Conservation (phyloP, 2,329 filamentous ascomycete genomes). For the Ceratocystis huliohia region DNA sequence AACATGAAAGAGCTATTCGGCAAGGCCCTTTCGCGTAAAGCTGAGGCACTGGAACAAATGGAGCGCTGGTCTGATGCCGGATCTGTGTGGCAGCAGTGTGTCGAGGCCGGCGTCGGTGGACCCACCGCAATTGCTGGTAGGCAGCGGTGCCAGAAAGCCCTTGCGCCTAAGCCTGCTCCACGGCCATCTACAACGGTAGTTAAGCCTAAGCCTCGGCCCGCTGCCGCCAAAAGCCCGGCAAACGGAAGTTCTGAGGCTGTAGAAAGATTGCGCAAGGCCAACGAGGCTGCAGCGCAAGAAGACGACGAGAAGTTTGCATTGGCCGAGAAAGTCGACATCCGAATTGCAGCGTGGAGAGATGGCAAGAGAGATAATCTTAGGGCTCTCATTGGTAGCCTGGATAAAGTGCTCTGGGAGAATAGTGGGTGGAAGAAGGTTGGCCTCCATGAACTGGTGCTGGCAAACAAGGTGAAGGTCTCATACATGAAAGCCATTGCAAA, state of each 20-base stretch:
- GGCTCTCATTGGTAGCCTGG: slow-evolving; percentile 73
- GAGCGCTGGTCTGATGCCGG: slow-evolving; percentile 85
- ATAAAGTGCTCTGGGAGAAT: slow-evolving; percentile 79
- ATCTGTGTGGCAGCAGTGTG: slow-evolving; percentile 65
- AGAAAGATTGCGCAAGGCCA: slow-evolving; percentile 65
- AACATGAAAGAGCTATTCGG: slow-evolving; percentile 89
- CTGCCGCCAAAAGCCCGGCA: slow-evolving; percentile 22
- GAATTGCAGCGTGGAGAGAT: slow-evolving; percentile 67
- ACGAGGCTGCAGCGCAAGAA: slow-evolving; percentile 69
- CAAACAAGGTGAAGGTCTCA: slow-evolving; percentile 88
- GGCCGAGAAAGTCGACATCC: slow-evolving; percentile 70
- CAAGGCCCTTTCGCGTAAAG: slow-evolving; percentile 87
- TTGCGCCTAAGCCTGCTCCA: slow-evolving; percentile 49
- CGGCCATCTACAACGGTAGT: slow-evolving; percentile 29
- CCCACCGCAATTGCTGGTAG: slow-evolving; percentile 71
- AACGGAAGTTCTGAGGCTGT: slow-evolving; percentile 57
- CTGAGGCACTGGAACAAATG: slow-evolving; percentile 88
- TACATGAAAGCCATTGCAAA: slow-evolving; percentile 99
- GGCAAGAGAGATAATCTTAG: slow-evolving; percentile 88
- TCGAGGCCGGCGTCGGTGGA: slow-evolving; percentile 78
- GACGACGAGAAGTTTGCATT: slow-evolving; percentile 91
- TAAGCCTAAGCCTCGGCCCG: slow-evolving; percentile 23
- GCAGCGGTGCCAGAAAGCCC: slow-evolving; percentile 76
- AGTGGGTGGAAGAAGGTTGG: slow-evolving; percentile 96
- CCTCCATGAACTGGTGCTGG: slow-evolving; percentile 82